Evolutionary conservation across 768 basidiomycete genomes (phyloP).

Genomic region (Stropharia rugosoannulata): DNA sequence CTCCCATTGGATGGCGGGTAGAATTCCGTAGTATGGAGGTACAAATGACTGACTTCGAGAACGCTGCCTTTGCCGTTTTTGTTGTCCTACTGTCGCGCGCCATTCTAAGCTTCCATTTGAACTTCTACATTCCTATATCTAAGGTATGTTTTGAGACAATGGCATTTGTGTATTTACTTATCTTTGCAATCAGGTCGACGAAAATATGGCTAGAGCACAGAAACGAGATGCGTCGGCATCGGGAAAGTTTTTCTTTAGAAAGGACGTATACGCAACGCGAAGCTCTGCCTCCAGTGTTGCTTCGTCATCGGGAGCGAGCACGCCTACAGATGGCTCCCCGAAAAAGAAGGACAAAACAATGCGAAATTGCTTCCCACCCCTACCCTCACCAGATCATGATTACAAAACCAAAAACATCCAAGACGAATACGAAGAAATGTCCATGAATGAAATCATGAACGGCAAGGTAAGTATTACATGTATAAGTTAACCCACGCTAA

Average conservation of each 20-base stretch:
- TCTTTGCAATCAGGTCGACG: conserved; percentile 71
- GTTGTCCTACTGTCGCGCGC: conserved; percentile 92
- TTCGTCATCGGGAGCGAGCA: conserved; percentile 45
- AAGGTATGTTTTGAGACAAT: conserved; percentile 51
- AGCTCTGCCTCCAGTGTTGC: conserved; percentile 40
- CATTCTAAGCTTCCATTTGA: conserved; percentile 87
- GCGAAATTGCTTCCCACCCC: conserved; percentile 69
- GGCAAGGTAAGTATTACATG: conserved; percentile 63
- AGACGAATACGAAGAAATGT: conserved; percentile 92
- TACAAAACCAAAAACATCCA: conserved; percentile 45
- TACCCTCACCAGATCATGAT: conserved; percentile 52
- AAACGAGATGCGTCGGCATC: conserved; percentile 69
- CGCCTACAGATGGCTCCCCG: conserved; percentile 32
- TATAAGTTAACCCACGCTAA: not conserved
- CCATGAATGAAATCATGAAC: conserved; percentile 89
- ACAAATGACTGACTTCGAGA: conserved; percentile 98
- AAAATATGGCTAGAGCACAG: conserved; percentile 94
- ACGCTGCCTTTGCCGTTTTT: conserved; percentile 95
- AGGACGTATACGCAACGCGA: conserved; percentile 67
- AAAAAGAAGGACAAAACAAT: conserved; percentile 62
- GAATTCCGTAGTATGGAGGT: conserved; percentile 99
- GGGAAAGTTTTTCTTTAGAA: conserved; percentile 90
- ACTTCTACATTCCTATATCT: conserved; percentile 96
- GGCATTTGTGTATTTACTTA: not conserved
- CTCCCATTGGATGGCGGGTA: conserved; percentile 95